A percentile compares a stretch with the other conserved stretches of the same genome.
These are phyloP conservation scores for Beverwykella pulmonaria DNA, from an alignment of 495 filamentous ascomycete genomes.

Conservation along the genomic window DNA sequence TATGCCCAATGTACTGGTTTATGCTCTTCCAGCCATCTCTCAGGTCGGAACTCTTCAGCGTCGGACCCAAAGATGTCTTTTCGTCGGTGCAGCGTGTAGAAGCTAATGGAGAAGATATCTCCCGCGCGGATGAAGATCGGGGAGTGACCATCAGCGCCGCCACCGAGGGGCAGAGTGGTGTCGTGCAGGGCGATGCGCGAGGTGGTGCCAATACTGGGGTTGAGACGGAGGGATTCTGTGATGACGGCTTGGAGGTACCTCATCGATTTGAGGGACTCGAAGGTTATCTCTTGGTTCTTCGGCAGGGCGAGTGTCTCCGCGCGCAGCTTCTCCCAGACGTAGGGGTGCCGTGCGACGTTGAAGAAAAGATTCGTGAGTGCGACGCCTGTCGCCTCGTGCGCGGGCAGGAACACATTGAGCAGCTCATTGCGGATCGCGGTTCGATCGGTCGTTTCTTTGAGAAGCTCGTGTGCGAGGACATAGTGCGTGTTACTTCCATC, in stretches of 20 bases:
- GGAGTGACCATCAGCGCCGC: constrained; percentile 51
- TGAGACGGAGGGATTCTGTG: constrained; percentile 51
- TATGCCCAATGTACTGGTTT: constrained; percentile 35
- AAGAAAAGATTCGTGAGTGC: constrained; percentile 37
- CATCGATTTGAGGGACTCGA: constrained; percentile 29
- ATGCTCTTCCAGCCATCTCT: constrained; percentile 23
- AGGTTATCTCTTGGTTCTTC: constrained; percentile 8
- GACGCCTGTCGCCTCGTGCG: constrained; percentile 44
- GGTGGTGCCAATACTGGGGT: constrained; percentile 50
- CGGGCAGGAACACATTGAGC: constrained; percentile 70
- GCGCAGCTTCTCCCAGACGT: constrained; percentile 11
- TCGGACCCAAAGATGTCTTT: constrained; percentile 42
- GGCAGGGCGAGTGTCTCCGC: not conserved
- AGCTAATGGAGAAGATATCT: constrained; percentile 44
- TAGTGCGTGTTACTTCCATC: constrained; percentile 38
- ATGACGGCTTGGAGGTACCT: constrained; percentile 25
- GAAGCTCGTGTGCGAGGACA: constrained; percentile 78
- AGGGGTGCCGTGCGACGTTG: not conserved
- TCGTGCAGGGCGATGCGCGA: constrained; percentile 44
- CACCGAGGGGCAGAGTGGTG: constrained; percentile 56
- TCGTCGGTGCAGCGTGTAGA: constrained; percentile 48
- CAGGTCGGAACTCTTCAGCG: constrained; percentile 43
- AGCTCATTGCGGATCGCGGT: constrained; percentile 74
- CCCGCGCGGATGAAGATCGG: constrained; percentile 53
- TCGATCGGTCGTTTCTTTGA: constrained; percentile 71